Conservation (phyloP, 2,329 filamentous ascomycete genomes). For the Cladophialophora exuberans region DNA sequence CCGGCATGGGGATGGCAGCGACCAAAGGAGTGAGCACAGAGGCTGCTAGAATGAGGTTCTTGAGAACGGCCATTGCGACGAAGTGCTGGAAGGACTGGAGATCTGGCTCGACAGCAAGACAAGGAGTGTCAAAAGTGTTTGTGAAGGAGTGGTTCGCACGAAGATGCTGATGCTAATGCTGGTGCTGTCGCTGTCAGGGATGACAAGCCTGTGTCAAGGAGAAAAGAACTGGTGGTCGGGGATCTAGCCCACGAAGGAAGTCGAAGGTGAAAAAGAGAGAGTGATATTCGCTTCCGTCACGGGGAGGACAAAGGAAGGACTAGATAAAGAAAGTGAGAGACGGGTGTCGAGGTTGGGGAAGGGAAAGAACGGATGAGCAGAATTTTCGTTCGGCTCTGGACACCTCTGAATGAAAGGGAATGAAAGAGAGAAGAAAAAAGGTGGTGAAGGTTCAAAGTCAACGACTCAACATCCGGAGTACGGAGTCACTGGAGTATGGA, state of each 20-base stretch:
- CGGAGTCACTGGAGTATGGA: conserved; percentile 1
- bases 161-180: too few species aligned
- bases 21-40: conserved; percentile 29
- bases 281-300: conserved; percentile 11
- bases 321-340: conserved; percentile 21
- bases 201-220: conserved; percentile 27
- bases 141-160: conserved; percentile 14
- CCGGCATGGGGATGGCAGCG: conserved; percentile 25
- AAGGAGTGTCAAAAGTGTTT: conserved; percentile 15
- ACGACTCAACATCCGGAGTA: not conserved
- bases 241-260: conserved; percentile 22
- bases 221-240: conserved; percentile 8
- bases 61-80: conserved; percentile 31
- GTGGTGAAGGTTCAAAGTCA: not conserved
- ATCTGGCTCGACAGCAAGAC: conserved; percentile 28
- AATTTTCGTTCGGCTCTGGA: conserved; percentile 5
- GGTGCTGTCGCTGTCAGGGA: conserved; percentile 18
- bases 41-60: conserved; percentile 30
- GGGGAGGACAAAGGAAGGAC: conserved; percentile 24
- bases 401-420: conserved; percentile 11
- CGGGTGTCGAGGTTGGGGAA: conserved; percentile 5
- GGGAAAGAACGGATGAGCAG: conserved; percentile 16
- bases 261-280: conserved; percentile 21
- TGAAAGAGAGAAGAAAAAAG: conserved; percentile 8
- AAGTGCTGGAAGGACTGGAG: conserved; percentile 22